phyloP scores from a whole-genome alignment of 2,329 filamentous ascomycete genomes.

The Aurifilum marmelostoma region DNA sequence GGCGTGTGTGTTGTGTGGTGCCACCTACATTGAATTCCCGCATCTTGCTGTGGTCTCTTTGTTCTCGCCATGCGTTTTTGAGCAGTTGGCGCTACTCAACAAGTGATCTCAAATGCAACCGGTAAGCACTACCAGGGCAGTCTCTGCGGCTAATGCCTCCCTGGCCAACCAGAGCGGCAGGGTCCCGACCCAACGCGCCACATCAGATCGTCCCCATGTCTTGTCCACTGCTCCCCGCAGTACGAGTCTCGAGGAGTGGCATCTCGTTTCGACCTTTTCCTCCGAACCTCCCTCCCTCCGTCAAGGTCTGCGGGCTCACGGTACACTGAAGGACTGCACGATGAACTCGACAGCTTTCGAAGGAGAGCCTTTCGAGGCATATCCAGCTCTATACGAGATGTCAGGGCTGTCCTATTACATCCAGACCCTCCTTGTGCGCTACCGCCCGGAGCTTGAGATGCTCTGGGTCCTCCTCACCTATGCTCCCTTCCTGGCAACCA shows the following conservation, averaged over 20 bases:
- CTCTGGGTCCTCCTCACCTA: conserved; percentile 20
- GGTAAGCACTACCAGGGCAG: not conserved
- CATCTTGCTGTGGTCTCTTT: not conserved
- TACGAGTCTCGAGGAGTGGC: not conserved
- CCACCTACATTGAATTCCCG: not conserved
- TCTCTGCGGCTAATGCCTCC: not conserved
- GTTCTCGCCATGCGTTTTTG: not conserved
- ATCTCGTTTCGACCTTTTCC: not conserved
- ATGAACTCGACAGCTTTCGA: conserved; percentile 13
- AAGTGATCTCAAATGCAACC: not conserved
- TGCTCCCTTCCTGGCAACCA: conserved; percentile 12
- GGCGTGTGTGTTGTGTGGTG: not conserved
- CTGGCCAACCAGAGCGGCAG: not conserved
- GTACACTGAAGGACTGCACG: not conserved
- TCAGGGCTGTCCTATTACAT: conserved; percentile 6
- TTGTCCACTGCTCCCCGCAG: too few relatives aligned
- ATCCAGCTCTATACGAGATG: not conserved
- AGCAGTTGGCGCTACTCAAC: too few relatives aligned
- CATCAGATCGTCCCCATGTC: not conserved
- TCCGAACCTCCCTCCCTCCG: too few relatives aligned
- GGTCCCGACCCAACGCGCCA: too few relatives aligned
- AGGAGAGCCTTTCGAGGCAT: not conserved
- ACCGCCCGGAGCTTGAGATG: conserved; percentile 24
- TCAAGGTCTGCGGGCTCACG: not conserved
- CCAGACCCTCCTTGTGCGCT: not conserved